These are phyloP conservation scores for Malus orientalis DNA, from an alignment of 306 rosid species.

Conservation along the genomic window DNA sequence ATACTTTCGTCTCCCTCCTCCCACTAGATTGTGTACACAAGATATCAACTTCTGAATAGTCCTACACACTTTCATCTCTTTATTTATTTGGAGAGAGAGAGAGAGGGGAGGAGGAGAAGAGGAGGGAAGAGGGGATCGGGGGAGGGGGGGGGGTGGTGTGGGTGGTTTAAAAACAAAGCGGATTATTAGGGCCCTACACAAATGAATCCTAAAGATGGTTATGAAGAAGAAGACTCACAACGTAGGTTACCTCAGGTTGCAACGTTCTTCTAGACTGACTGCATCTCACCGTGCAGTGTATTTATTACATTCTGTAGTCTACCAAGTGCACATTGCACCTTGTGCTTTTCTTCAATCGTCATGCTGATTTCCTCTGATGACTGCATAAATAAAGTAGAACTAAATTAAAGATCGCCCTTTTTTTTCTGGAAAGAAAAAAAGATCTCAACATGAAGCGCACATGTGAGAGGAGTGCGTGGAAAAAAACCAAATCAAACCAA, in stretches of 20 bases:
- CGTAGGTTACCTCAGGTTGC: not conserved
- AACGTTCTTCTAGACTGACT: slow-evolving; percentile 10
- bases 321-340: slow-evolving; percentile 28
- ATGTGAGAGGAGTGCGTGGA: no score
- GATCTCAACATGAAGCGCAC: not conserved
- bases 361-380: slow-evolving; percentile 24
- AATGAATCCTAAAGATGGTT: not conserved
- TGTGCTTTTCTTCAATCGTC: slow-evolving; percentile 50
- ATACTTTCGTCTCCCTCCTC: no score
- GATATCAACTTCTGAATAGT: no score
- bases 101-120: no score
- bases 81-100: no score
- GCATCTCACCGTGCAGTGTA: not conserved
- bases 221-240: slow-evolving; percentile 15
- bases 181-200: not conserved
- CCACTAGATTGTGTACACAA: no score
- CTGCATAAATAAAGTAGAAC: slow-evolving; percentile 31
- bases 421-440: not conserved
- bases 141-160: no score
- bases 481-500: no score
- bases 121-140: no score
- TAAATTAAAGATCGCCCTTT: not conserved
- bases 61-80: no score
- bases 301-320: slow-evolving; percentile 26
- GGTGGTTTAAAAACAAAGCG: not conserved